Evolutionary conservation across 2,329 filamentous ascomycete species (phyloP), one percentile per base, ranked within the genome.

Genomic region (Mycosphaerelloides madeirae): DNA sequence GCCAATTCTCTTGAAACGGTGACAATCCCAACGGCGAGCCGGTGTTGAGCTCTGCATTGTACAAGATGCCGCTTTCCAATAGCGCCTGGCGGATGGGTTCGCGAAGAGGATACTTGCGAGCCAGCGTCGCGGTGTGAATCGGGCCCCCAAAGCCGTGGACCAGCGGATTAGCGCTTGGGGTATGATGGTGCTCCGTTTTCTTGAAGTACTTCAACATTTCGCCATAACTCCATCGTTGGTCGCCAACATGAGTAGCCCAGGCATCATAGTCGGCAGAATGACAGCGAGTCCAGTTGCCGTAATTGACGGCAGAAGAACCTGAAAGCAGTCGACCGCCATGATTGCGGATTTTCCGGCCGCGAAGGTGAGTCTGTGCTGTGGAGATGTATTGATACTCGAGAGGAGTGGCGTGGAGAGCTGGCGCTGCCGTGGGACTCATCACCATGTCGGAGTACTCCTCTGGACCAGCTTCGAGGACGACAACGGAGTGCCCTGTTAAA

Each of bases 191-290:
- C 9, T 38, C 31, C 6, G 41, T 35, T 20, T 42, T 42, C 47
- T 55, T 29, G 50, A 48, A 47, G 33, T 38, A 48, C 42, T 55
- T 44, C 52, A 59, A 29, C 32, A 60, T 19, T 33, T 55, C 52
- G 16, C 48, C 49, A 43, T 56, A 65, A 8, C 41, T 47, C 34
- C 60, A 56, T 16, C 57, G 28, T 40, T 59, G 32, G 43, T 66
- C 63, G 9, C 50, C 59, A 6, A 65, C 62, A n/a, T 57, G 47
- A 18, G 64, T 51, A 2, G 62, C 62, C 61, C 63, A 66, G 29
- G 37, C 47, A 37, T 63, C 50, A 44, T 64, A 56, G 12, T 55
- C 56, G 7, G 45, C n/a, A 12, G 39, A 29, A 20, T 47, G 39
- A 11, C 44, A 34, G 13, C 35, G 33, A 8, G 40, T 47, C 44